Base-by-base conservation (phyloP, 768 basidiomycete species). In the Kockovaella imperatae region DNA sequence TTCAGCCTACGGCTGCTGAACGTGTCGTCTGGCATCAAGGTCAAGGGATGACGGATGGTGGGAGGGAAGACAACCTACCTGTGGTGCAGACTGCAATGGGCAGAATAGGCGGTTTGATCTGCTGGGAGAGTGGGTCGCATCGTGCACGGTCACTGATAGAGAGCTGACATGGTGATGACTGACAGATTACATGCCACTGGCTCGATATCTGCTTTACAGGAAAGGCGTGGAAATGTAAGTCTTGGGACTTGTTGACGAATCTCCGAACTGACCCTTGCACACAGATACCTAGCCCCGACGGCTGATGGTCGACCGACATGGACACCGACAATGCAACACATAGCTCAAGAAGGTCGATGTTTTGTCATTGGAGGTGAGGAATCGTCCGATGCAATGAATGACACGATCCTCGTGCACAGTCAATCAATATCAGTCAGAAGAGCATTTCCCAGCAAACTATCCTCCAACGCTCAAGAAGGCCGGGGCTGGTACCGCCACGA, bases 201-300 rank as follows among this genome's bases (percentile, higher is more conserved):
- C 51, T 14, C 17, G 58, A 35, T 60, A 60, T 45, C 41, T 53
- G 25, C 47, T 60, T 29, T 60, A 60, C 34, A 50, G 53, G 30
- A 60, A 60, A 35, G 58, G 58, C 20, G 58, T 60, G 2, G 58
- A 60, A 34, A 53, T 60, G 58, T 60, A 35, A 43, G 49, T 53
- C 3, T 24, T 30, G 17, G 15, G 39, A 26, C 18, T n/a, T 21
- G 7, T 11, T 10, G 43, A 17, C 41, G 26, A 18, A 23, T 8
- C 6, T 17, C 11, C n/a, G 26, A 30, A 10, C 11, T 28, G 28
- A 38, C 13, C 20, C 2, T 6, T 14, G 23, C 35, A 8, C 17
- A 6, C 45, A 60, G 58, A 42, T 60, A 60, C 41, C 50, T 49
- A 13, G 58, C 58, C 31, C 58, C 58, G 1, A 60, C 58, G 8